phyloP scores from a whole-genome alignment of 2,329 filamentous ascomycete genomes.

The Curvularia spicifera region DNA sequence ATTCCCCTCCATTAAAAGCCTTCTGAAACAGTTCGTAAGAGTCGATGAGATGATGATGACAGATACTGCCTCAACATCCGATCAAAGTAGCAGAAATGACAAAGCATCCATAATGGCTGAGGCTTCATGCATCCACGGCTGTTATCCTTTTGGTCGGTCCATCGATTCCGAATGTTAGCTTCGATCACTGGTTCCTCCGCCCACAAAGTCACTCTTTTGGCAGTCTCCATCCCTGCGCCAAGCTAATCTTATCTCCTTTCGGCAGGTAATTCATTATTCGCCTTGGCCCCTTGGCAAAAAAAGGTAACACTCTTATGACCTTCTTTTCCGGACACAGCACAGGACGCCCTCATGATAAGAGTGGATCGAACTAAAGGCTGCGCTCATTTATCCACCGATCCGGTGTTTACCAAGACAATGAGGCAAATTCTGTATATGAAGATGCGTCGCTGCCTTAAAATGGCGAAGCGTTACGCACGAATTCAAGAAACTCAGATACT shows the following conservation, averaged over 20 bases:
- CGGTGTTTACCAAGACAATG: constrained; percentile 11
- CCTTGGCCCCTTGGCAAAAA: constrained; percentile 32
- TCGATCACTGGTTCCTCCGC: not conserved
- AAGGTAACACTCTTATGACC: constrained; percentile 39
- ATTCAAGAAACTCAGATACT: not conserved
- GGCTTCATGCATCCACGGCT: not conserved
- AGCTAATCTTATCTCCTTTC: constrained; percentile 29
- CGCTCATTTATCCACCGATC: constrained; percentile 20
- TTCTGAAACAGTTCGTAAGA: not conserved
- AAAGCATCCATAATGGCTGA: not conserved
- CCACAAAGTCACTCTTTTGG: not conserved
- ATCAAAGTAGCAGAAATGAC: not conserved
- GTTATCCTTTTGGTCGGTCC: not conserved
- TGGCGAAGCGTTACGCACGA: not conserved
- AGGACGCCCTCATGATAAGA: constrained; percentile 31
- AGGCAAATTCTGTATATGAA: constrained; percentile 24
- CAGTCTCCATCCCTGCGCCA: constrained; percentile 24
- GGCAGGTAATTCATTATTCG: constrained; percentile 39
- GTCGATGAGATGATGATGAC: not conserved
- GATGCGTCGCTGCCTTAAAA: constrained; percentile 2
- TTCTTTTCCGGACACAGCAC: constrained; percentile 40
- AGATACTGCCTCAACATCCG: not conserved
- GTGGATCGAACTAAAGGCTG: constrained; percentile 21
- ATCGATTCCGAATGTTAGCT: not conserved
- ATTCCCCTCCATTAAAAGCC: too few species aligned